Base-by-base conservation (phyloP, 768 basidiomycete genomes). In the Tubosaeta brunneosetosa region DNA sequence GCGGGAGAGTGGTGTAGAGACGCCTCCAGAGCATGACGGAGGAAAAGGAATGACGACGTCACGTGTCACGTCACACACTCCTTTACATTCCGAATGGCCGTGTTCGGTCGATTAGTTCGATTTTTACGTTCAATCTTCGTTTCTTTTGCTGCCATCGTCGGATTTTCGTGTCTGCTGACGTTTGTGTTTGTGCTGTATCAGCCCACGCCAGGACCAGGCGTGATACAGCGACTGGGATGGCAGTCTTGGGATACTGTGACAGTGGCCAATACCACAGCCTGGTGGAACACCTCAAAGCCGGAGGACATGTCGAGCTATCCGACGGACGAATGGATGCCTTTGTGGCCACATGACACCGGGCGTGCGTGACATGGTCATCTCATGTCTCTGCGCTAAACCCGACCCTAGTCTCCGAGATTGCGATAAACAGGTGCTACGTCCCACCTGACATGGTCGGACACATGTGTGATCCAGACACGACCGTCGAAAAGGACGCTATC, bases 131-230 rank as follows among this genome's bases (percentile, higher is more conserved):
- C 78, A 5, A 68, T 82, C 26, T 80, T 81, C 53, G 74, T 77
- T 5, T 87, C 88, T 0, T 70, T 84, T 44, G 72, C 80, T 3
- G 72, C 84, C 11, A 70, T 88, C 57, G 63, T 88, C 43, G 75
- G 77, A 12, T 88, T 95, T 71, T 82, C 82, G 14, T 78, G 78
- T 51, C 74, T 91, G 40, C 84, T 94, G 49, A 81, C 83, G 2
- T 87, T 85, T 65, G 71, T 90, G 32, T 90, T 91, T 62, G 73
- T 93, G 19, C 82, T 95, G 31, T 87, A 91, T 61, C 88, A 91
- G 65, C 89, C 88, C 3, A 80, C 79, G 10, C 75, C 76, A 2
- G 88, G 88, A 3, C 88, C 88, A 16, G 88, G 88, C 1, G 66
- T 77, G 13, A 65, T 77, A 13, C 88, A 91, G 61, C 77, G 80